phyloP scores from a whole-genome alignment of 495 filamentous ascomycete genomes.

The Penicillium diatomitis region DNA sequence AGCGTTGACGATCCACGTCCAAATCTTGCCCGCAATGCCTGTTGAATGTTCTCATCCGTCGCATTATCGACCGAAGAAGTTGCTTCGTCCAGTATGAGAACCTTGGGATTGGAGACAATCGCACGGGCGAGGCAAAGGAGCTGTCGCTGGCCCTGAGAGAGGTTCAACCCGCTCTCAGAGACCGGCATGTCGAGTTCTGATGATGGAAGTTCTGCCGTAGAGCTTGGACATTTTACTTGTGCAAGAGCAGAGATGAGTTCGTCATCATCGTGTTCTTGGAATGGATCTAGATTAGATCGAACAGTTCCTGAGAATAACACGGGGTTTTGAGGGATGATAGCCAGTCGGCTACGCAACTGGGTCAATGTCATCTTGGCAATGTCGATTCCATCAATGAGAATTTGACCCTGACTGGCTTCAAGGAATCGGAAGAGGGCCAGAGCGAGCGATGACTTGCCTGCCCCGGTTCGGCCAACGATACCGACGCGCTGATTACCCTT shows the following conservation, averaged over 20 bases:
- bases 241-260: constrained; percentile 64
- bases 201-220: neutral
- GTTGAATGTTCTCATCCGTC: constrained; percentile 79
- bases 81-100: constrained; percentile 85
- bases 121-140: constrained; percentile 80
- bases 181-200: neutral
- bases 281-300: constrained; percentile 78
- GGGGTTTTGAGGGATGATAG: constrained; percentile 85
- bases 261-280: constrained; percentile 65
- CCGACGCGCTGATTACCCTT: constrained; percentile 68
- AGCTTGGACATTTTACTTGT: neutral
- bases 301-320: constrained; percentile 83
- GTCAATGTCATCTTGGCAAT: constrained; percentile 66
- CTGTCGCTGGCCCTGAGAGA: constrained; percentile 79
- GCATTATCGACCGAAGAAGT: constrained; percentile 83
- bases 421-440: constrained; percentile 75
- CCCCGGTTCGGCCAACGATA: constrained; percentile 81
- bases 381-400: constrained; percentile 72
- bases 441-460: constrained; percentile 80
- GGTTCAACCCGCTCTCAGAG: constrained; percentile 23
- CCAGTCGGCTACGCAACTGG: constrained; percentile 70
- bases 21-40: constrained; percentile 55
- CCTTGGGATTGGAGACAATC: constrained; percentile 60
- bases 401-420: constrained; percentile 71
- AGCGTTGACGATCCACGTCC: constrained; percentile 51